Evolutionary conservation across 2,329 filamentous ascomycete genomes (phyloP).

Genomic region (Diplocarpon mali): DNA sequence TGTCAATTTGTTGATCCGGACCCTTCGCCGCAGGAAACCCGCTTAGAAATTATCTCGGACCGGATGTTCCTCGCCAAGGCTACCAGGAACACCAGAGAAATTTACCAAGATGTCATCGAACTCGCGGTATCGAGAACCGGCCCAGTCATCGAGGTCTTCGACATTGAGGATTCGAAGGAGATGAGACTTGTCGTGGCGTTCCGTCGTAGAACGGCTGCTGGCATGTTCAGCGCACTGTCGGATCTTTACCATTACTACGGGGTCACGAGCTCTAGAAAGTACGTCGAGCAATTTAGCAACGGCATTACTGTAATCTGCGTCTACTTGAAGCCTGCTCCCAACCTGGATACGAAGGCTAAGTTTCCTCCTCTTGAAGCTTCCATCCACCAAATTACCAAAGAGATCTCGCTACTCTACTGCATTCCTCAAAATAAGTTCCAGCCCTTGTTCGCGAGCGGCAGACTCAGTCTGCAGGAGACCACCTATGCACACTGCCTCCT

Average conservation of each 20-base stretch:
- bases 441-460: conserved; percentile 71
- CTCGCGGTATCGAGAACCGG: conserved; percentile 75
- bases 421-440: conserved; percentile 97
- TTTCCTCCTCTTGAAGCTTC: conserved; percentile 82
- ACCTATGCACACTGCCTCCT: conserved; percentile 96
- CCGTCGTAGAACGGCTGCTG: conserved; percentile 81
- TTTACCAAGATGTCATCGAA: conserved; percentile 90
- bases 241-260: conserved; percentile 99
- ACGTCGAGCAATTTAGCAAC: conserved; percentile 98
- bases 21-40: conserved; percentile 68
- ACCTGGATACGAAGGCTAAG: conserved; percentile 42
- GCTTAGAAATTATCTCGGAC: conserved; percentile 85
- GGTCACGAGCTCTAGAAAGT: conserved; percentile 90
- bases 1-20: conserved; percentile 76
- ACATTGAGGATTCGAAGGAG: conserved; percentile 82
- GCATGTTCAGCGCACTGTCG: conserved; percentile 88
- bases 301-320: conserved; percentile 95
- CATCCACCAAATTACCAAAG: conserved; percentile 98
- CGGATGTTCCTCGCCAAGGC: conserved; percentile 92
- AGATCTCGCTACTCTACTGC: conserved; percentile 93
- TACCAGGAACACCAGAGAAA: conserved; percentile 85
- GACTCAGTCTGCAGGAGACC: conserved; percentile 87
- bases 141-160: conserved; percentile 95
- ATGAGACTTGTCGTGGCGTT: conserved; percentile 93
- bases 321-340: conserved; percentile 68